A percentile compares a stretch with the other conserved stretches of the same genome.
These are phyloP conservation scores for Euryodendron excelsum DNA, from an alignment of 148 eudicot species.

Conservation along the genomic window DNA sequence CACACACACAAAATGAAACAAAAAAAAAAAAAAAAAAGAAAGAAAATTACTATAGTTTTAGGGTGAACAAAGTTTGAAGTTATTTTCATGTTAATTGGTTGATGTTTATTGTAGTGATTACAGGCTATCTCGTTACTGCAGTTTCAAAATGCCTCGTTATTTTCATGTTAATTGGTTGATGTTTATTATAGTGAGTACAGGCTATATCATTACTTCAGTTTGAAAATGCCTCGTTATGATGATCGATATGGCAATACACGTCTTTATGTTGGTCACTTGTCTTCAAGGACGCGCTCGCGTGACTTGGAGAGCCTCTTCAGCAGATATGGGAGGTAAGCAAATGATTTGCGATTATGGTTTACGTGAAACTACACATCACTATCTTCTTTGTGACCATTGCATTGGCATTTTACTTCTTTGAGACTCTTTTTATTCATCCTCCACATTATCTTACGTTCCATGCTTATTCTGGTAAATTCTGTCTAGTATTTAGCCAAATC, in stretches of 20 bases:
- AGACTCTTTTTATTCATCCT: neutral
- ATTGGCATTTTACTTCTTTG: neutral
- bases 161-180: neutral
- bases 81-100: neutral
- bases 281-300: conserved; percentile 79
- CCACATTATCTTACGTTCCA: neutral
- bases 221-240: conserved; percentile 70
- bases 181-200: neutral
- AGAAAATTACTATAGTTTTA: neutral
- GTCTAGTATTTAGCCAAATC: too few species aligned
- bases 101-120: neutral
- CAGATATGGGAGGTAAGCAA: conserved; percentile 84
- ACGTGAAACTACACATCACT: neutral
- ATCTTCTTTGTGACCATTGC: neutral
- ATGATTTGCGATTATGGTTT: neutral
- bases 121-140: neutral
- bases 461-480: neutral
- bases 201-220: neutral
- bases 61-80: neutral
- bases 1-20: too few species aligned
- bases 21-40: too few species aligned
- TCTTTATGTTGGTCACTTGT: conserved; percentile 90
- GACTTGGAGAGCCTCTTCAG: conserved; percentile 81
- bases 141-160: conserved; percentile 48
- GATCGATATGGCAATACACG: conserved; percentile 59